phyloP scores from a whole-genome alignment of 345 rosid species.

The Hibiscus tridactylites region DNA sequence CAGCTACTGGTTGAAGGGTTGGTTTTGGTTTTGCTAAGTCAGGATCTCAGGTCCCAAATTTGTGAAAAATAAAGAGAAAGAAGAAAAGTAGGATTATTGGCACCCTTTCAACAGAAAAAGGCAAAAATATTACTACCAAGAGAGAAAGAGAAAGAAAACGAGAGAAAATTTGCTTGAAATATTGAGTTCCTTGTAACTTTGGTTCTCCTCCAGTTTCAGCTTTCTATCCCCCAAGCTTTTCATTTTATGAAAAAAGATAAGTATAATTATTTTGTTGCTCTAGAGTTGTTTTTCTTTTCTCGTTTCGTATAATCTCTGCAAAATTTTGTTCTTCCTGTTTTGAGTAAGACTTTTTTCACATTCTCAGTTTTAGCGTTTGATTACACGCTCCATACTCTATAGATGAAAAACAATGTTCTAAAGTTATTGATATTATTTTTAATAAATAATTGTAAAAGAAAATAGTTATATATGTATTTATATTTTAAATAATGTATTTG shows the following conservation, averaged over 20 bases:
- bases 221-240: constrained; percentile 3
- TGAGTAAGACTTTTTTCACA: neutral
- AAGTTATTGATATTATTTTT: no score
- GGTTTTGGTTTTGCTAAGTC: constrained; percentile 20
- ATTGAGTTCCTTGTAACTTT: neutral
- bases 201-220: constrained; percentile 14
- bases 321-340: constrained; percentile 6
- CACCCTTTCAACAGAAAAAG: constrained; percentile 24
- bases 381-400: neutral
- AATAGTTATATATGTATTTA: no score
- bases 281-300: constrained; percentile 38
- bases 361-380: constrained; percentile 18
- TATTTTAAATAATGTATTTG: no score
- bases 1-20: constrained; percentile 1
- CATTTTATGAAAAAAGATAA: neutral
- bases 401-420: no score
- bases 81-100: constrained; percentile 20
- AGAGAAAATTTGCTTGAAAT: constrained; percentile 17
- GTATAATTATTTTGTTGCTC: constrained; percentile 10
- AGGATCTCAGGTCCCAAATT: constrained; percentile 18
- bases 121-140: neutral
- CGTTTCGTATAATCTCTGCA: constrained; percentile 20
- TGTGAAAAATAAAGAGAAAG: constrained; percentile 21
- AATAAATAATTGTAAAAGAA: no score
- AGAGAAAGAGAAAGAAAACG: constrained; percentile 17